Base-by-base conservation (phyloP, 192 early-diverging fungal genomes). In the Backusella tuberculispora region DNA sequence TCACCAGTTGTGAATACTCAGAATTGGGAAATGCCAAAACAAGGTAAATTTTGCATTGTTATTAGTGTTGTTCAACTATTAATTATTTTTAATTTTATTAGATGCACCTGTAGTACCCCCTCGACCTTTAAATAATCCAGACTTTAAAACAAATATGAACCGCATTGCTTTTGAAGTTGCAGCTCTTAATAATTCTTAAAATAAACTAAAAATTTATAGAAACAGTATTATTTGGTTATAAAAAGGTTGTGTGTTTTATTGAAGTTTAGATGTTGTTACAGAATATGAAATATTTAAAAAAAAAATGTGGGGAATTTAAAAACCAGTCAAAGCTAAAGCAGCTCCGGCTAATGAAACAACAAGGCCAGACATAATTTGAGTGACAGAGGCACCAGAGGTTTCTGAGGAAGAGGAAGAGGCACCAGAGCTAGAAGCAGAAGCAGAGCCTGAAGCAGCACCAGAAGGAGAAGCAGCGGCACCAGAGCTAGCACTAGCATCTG, bases 81-180 rank as follows among this genome's bases (percentile, higher is more conserved):
- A n/a, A 10, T 60, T 60, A 60, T 26, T 24, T 60, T 24, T 26
- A 21, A 24, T 10, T 60, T 60, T 60, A 26, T 60, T 60, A 60
- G 53, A 60, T 12, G 53, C 53, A 12, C 53, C 53, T 26, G 21
- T 60, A 26, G 53, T 60, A 26, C 53, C 53, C 24, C 53, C 53
- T 60, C 53, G 53, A 12, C 53, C 53, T 60, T 26, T 60, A 60
- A 60, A 60, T 24, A 60, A 60, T 60, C 24, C 50, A 21, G 50
- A 56, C 19, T 56, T 56, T 56, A 56, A 56, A 56, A 56, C 50
- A 56, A 56, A 56, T 21, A 56, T 56, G 50, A 56, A 56, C 10
- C 53, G 53, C 21, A 26, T 60, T 60, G 53, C 21, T 60, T 60
- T 26, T 13, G 19, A 60, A 60, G 26, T 60, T 26, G 9, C 53